phyloP scores from a whole-genome alignment of 2,329 filamentous ascomycete genomes.

The Venturia asperata region DNA sequence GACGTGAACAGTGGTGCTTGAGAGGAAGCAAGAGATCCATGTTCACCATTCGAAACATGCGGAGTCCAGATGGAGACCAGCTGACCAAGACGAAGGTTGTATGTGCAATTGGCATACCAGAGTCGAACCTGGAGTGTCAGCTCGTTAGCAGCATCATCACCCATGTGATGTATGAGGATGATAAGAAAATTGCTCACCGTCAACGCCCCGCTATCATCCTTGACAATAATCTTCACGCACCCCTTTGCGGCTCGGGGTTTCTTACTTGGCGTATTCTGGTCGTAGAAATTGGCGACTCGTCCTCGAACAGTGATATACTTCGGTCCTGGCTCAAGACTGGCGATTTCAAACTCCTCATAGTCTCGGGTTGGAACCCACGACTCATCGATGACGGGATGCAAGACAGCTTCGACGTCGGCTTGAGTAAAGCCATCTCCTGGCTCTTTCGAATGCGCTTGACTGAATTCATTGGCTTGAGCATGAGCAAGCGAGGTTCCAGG shows the following conservation, averaged over 20 bases:
- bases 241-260: slow-evolving; percentile 42
- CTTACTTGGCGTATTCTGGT: slow-evolving; percentile 38
- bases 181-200: slow-evolving; percentile 35
- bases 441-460: slow-evolving; percentile 22
- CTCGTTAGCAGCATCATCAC: neutral
- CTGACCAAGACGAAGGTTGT: slow-evolving; percentile 45
- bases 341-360: slow-evolving; percentile 45
- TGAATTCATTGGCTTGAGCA: slow-evolving; percentile 20
- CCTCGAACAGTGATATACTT: slow-evolving; percentile 47
- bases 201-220: slow-evolving; percentile 49
- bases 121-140: slow-evolving; percentile 39
- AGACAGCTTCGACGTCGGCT: slow-evolving; percentile 37
- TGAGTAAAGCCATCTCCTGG: slow-evolving; percentile 49
- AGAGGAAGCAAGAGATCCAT: slow-evolving; percentile 34
- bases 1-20: slow-evolving; percentile 46
- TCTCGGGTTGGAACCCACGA: slow-evolving; percentile 38
- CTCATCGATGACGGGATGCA: slow-evolving; percentile 33
- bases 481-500: slow-evolving; percentile 5
- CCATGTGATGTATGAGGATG: neutral
- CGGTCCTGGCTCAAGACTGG: slow-evolving; percentile 44
- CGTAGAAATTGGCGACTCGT: slow-evolving; percentile 49
- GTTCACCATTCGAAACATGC: slow-evolving; percentile 46
- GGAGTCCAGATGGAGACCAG: slow-evolving; percentile 52
- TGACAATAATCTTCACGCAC: slow-evolving; percentile 49
- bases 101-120: slow-evolving; percentile 41